A percentile compares a stretch with the other conserved stretches of the same genome.
Conservation (phyloP, 441 rosid species). For the Corymbia calophylla region DNA sequence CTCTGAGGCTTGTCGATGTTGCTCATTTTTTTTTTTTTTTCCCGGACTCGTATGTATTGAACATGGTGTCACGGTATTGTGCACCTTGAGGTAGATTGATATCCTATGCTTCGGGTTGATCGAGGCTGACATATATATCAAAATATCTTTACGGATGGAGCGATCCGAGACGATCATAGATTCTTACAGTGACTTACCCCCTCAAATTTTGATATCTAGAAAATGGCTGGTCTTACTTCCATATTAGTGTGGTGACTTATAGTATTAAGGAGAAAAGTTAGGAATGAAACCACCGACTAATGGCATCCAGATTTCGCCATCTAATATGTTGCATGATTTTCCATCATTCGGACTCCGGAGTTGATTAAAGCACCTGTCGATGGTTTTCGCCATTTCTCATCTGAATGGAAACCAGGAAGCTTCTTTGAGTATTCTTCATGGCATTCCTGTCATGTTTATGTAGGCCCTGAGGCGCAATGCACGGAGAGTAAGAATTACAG, state of each 20-base stretch:
- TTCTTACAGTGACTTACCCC: not conserved
- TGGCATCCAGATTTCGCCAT: not conserved
- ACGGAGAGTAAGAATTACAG: not conserved
- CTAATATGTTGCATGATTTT: not conserved
- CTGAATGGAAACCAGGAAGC: not conserved
- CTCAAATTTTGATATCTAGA: not conserved
- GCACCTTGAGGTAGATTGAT: not conserved
- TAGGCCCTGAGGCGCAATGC: not conserved
- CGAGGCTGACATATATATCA: not conserved
- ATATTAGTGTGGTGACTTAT: not conserved
- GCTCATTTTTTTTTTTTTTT: not conserved
- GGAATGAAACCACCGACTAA: not conserved
- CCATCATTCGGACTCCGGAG: not conserved
- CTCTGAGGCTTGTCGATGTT: not conserved
- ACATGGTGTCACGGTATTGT: not conserved
- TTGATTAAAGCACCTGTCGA: not conserved
- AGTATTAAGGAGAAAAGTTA: not conserved
- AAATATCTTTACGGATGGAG: not conserved
- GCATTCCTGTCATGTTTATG: not conserved
- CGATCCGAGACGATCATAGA: not conserved
- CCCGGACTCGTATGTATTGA: not conserved
- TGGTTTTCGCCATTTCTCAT: not conserved
- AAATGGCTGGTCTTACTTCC: not conserved
- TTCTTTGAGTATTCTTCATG: not conserved
- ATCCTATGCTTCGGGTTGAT: not conserved